Conservation (phyloP, 1,139 yeast genomes). For the Scheffersomyces illinoinensis region DNA sequence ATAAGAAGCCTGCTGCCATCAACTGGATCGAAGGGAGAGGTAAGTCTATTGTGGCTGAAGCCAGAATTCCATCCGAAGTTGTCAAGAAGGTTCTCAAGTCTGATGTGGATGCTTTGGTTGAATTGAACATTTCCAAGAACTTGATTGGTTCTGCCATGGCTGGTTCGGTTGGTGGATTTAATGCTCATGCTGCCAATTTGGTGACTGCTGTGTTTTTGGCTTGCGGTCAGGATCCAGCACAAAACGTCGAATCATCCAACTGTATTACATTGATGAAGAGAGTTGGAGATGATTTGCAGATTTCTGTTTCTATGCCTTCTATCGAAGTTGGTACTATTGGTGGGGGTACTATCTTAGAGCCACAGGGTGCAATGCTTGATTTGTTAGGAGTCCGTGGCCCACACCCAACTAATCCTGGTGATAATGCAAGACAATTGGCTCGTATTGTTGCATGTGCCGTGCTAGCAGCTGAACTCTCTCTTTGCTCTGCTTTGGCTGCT, state of each 20-base stretch:
- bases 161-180: conserved; percentile 96
- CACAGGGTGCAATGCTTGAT: conserved; percentile 96
- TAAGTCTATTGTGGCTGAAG: conserved; percentile 97
- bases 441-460: conserved; percentile 92
- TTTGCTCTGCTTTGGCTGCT: conserved; percentile 94
- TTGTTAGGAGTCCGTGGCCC: conserved; percentile 95
- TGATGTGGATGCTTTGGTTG: conserved; percentile 89
- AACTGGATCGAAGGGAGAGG: conserved; percentile 99
- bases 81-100: conserved; percentile 84
- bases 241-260: conserved; percentile 94
- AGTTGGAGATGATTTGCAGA: conserved; percentile 65
- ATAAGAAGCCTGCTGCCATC: conserved; percentile 96
- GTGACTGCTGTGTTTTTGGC: conserved; percentile 94
- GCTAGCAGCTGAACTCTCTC: conserved; percentile 92
- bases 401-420: conserved; percentile 91
- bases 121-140: conserved; percentile 84
- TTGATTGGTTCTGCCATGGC: conserved; percentile 98
- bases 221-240: conserved; percentile 98
- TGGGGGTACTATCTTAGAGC: conserved; percentile 96
- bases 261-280: conserved; percentile 95
- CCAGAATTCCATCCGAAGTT: conserved; percentile 78
- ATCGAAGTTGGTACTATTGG: conserved; percentile 99
- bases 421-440: conserved; percentile 94
- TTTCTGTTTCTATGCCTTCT: conserved; percentile 97
- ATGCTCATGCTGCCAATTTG: conserved; percentile 96